Evolutionary conservation across 2,329 filamentous ascomycete species (phyloP).

Genomic region (Monilinia polystroma): DNA sequence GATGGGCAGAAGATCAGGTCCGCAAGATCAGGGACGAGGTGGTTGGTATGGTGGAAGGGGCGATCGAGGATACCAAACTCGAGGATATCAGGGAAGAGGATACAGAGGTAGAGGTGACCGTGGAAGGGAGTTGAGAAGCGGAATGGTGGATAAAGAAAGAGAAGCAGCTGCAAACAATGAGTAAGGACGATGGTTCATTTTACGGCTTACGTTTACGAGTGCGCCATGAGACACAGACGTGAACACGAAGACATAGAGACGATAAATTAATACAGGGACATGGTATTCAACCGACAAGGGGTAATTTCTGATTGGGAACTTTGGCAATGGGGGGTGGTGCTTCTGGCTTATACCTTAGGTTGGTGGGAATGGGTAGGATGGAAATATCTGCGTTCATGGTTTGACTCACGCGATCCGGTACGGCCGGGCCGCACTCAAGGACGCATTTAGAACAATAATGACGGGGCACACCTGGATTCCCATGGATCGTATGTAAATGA

Average conservation of each 20-base stretch:
- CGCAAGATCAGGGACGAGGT: constrained; percentile 18
- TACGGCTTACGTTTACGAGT: constrained; percentile 2
- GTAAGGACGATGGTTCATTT: neutral
- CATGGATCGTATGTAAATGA: neutral
- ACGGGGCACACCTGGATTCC: neutral
- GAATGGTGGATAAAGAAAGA: constrained; percentile 24
- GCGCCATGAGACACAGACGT: neutral
- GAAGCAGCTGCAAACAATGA: constrained; percentile 4
- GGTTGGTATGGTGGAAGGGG: constrained; percentile 21
- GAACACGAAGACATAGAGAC: constrained; percentile 15
- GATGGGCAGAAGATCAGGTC: constrained; percentile 8
- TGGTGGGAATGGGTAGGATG: neutral
- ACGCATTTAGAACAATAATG: neutral
- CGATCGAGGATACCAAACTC: constrained; percentile 8
- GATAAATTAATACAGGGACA: neutral
- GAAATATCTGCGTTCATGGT: neutral
- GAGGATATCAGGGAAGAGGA: constrained; percentile 20
- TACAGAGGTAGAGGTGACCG: constrained; percentile 24
- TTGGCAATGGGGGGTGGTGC: neutral
- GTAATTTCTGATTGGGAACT: constrained; percentile 9
- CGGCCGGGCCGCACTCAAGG: neutral
- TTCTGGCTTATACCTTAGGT: constrained; percentile 7
- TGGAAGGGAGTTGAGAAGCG: constrained; percentile 20
- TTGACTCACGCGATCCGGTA: neutral
- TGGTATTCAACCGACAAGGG: neutral